Evolutionary conservation across 1,284 basidiomycete genomes (phyloP).

Genomic region (Microstroma glucosiphilum): DNA sequence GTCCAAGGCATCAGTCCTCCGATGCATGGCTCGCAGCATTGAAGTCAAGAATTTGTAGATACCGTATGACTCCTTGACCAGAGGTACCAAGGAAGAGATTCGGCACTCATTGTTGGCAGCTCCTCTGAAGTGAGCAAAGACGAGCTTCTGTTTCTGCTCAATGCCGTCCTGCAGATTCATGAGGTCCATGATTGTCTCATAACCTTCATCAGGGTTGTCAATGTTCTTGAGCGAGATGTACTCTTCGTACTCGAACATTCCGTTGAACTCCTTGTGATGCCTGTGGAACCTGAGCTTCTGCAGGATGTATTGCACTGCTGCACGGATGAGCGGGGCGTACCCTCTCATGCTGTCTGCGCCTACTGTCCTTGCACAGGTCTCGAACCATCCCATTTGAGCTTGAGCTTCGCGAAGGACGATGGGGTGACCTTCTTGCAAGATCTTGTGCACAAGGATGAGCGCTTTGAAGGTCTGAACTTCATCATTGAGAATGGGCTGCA

Average conservation of each 20-base stretch:
- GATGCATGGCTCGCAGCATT: slow-evolving; percentile 50
- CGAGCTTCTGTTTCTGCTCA: slow-evolving; percentile 49
- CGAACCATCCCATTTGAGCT: slow-evolving; percentile 48
- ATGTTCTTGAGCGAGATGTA: slow-evolving; percentile 51
- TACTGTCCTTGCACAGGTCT: slow-evolving; percentile 45
- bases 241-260: slow-evolving; percentile 50
- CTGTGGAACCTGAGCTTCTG: slow-evolving; percentile 50
- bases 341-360: slow-evolving; percentile 39
- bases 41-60: slow-evolving; percentile 51
- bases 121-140: slow-evolving; percentile 47
- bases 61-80: slow-evolving; percentile 50
- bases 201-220: slow-evolving; percentile 50
- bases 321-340: slow-evolving; percentile 45
- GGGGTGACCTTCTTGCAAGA: slow-evolving; percentile 49
- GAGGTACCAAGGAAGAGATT: slow-evolving; percentile 48
- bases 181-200: slow-evolving; percentile 51
- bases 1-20: slow-evolving; percentile 47
- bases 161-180: slow-evolving; percentile 51
- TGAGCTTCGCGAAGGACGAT: slow-evolving; percentile 47
- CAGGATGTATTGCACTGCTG: slow-evolving; percentile 48
- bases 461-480: slow-evolving; percentile 51
- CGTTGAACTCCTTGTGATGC: slow-evolving; percentile 50
- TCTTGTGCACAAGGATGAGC: slow-evolving; percentile 49
- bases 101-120: slow-evolving; percentile 48
- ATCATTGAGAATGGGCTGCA: slow-evolving; percentile 49